Evolutionary conservation across 306 rosid species (phyloP).

Genomic region (Cicer bijugum): DNA sequence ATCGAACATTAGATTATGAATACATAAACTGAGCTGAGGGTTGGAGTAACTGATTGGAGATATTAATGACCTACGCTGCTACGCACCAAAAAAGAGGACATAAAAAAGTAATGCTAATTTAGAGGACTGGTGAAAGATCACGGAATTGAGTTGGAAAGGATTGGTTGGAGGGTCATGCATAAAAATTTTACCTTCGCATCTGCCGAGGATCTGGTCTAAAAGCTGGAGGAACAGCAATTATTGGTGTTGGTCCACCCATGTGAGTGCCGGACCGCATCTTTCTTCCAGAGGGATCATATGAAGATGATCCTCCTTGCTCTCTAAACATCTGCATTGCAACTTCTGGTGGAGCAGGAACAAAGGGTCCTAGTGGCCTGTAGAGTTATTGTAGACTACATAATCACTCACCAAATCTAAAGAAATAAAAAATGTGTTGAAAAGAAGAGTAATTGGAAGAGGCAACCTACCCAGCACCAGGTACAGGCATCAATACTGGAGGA

Average conservation of each 20-base stretch:
- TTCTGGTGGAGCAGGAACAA: slow-evolving; percentile 99
- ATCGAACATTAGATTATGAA: slow-evolving; percentile 7
- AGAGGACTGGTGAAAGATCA: slow-evolving; percentile 35
- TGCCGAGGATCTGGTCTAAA: slow-evolving; percentile 90
- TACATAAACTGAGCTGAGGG: background rate
- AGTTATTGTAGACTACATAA: slow-evolving; percentile 36
- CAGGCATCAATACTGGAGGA: slow-evolving; percentile 94
- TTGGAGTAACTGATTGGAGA: background rate
- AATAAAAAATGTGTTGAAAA: slow-evolving; percentile 19
- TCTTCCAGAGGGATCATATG: slow-evolving; percentile 79
- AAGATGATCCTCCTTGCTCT: slow-evolving; percentile 94
- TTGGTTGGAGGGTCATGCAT: background rate
- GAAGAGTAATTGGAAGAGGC: background rate
- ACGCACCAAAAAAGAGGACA: slow-evolving; percentile 21
- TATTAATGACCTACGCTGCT: background rate
- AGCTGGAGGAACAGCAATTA: slow-evolving; percentile 76
- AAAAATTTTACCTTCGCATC: slow-evolving; percentile 76
- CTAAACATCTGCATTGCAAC: slow-evolving; percentile 99
- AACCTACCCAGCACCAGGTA: slow-evolving; percentile 99
- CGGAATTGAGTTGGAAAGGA: slow-evolving; percentile 13
- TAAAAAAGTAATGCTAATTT: slow-evolving; percentile 1
- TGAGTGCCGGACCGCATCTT: slow-evolving; percentile 76
- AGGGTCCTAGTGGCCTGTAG: slow-evolving; percentile 95
- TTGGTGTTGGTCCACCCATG: slow-evolving; percentile 80
- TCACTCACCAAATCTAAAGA: slow-evolving; percentile 14